Evolutionary conservation across 306 rosid genomes (phyloP), one percentile per base, ranked within the genome.

Genomic region (Biancaea sappan): DNA sequence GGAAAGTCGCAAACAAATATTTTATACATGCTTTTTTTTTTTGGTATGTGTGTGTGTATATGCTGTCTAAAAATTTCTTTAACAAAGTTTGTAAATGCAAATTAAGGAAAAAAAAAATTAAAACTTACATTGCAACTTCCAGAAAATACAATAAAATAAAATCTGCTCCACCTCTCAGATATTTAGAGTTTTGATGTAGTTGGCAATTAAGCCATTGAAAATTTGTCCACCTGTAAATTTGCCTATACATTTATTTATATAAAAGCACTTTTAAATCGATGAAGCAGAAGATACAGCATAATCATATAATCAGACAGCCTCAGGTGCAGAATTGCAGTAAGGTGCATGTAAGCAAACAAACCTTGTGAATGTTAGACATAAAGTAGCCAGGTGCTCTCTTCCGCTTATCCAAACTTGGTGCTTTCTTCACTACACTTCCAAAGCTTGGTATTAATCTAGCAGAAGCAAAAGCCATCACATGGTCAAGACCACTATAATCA

Each of bases 401-500:
- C 74, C 87, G 73, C 63, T 66, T 68, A 46, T 94, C 97, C 88
- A 91, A 84, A 59, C 80, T 85, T 14, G 77, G 73, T 13, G 91
- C 92, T 75, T 96, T 89, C 81, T 83, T 88, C 10, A 88, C 74
- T 61, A 94, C 74, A 37, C 34, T 82, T 51, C 85, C 91, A 14
- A 94, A 94, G 87, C 88, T 88, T 9, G 97, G 98, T 28, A 94
- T 80, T 56, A 94, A 71, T 77, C 94, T 97, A 24, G 96, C 97
- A 51, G 97, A 94, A 62, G 98, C 92, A 77, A 89, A 68, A 61
- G 88, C 90, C 98, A 94, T 91, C 71, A 91, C 82, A 78, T 94
- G 94, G 75, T 94, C 97, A 47, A 91, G 88, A 24, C 98, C 97
- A 19, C 92, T 94, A 40, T 91, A 94, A 84, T 91, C 97, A 28